These are phyloP conservation scores for Coemansia sp. DNA, from an alignment of 192 early-diverging fungal species.

Conservation along the genomic window DNA sequence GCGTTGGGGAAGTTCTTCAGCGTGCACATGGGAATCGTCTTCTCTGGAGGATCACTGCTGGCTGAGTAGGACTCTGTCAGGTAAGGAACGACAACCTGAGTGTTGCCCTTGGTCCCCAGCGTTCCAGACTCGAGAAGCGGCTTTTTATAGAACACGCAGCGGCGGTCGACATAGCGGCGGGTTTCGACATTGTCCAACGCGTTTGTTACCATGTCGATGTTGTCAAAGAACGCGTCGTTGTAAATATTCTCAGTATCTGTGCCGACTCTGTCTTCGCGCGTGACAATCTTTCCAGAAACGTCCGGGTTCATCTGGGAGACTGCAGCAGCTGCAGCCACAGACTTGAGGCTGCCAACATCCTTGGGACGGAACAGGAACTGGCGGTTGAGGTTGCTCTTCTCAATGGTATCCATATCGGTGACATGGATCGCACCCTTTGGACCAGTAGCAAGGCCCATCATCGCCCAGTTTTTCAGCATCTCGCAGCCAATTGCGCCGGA, in stretches of 20 bases:
- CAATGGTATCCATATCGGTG: constrained; percentile 99
- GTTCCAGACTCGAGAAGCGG: constrained; percentile 97
- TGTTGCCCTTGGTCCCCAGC: constrained; percentile 99
- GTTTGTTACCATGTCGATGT: constrained; percentile 90
- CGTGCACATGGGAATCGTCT: constrained; percentile 88
- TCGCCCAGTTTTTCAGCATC: constrained; percentile 99
- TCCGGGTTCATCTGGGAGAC: constrained; percentile 93
- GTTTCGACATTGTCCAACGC: constrained; percentile 98
- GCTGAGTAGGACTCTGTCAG: constrained; percentile 98
- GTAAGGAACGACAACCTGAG: constrained; percentile 93
- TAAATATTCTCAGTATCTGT: constrained; percentile 92
- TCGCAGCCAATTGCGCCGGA: constrained; percentile 99
- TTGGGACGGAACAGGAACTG: constrained; percentile 95
- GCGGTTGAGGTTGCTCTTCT: constrained; percentile 98
- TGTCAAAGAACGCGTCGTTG: constrained; percentile 88
- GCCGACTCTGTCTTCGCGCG: constrained; percentile 93
- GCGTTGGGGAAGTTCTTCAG: constrained; percentile 89
- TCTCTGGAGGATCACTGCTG: constrained; percentile 97
- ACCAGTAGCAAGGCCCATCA: constrained; percentile 88
- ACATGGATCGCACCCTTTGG: constrained; percentile 78
- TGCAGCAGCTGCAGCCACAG: constrained; percentile 82
- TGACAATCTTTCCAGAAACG: constrained; percentile 62
- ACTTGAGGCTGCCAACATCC: constrained; percentile 92
- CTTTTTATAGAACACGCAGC: constrained; percentile 96
- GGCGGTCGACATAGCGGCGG: constrained; percentile 93